Evolutionary conservation across 768 basidiomycete species (phyloP), one percentile per base, ranked within the genome.

Genomic region (Asterophora parasitica): DNA sequence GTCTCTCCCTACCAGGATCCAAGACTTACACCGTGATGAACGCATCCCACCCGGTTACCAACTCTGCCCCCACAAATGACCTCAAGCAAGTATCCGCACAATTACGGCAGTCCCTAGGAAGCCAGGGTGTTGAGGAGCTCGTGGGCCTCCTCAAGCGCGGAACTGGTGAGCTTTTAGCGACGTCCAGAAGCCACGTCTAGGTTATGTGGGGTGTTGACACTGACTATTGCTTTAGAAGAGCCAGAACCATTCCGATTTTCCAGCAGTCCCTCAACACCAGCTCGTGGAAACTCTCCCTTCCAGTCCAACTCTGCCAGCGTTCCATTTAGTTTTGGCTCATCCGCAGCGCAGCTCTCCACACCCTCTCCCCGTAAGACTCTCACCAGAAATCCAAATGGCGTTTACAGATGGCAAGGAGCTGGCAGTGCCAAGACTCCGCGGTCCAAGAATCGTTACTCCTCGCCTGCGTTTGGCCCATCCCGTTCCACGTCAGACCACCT

Each of bases 401-500:
- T 67, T 28, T 85, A 85, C 63, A 73, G 74, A 40, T 88, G 83
- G 83, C 76, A 82, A 54, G 88, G 88, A n/a, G 83, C 71, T 27
- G 86, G 87, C 35, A 88, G 84, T 55, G 80, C 88, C 10, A 81
- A 76, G 56, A 67, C 72, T 15, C 45, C 57, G 17, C 70, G 61
- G 31, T 59, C 65, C 44, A 77, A 77, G 39, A 88, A 86, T 61
- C 81, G 85, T 35, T 86, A 81, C 59, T 75, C 78, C 43, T 87
- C 86, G 7, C 85, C 87, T 38, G 83, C 81, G 4, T 88, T 90
- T 58, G 79, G 82, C 4, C 71, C 81, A 16, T 70, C 79, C 10
- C 65, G 76, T 13, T 57, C 72, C 36, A 68, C 75, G 28, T 62
- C 75, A 32, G 62, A 67, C 26, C 72, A 61, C 28, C 58, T 72